phyloP scores from a whole-genome alignment of 176 grass and related monocot species.

The Raddia guianensis region DNA sequence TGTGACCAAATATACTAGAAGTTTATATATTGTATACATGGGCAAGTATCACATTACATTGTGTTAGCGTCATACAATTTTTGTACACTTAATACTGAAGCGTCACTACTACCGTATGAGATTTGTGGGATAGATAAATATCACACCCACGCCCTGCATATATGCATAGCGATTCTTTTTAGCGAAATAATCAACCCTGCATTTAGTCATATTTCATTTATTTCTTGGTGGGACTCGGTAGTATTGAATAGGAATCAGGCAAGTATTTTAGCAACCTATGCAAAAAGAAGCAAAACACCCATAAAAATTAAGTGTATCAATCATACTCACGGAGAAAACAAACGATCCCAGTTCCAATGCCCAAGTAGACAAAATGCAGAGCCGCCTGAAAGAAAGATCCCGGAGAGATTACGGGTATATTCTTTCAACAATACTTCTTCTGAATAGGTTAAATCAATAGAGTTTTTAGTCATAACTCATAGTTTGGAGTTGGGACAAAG shows the following conservation, averaged over 20 bases:
- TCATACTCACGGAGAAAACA: constrained; percentile 48
- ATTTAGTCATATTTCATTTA: neutral
- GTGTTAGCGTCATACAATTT: neutral
- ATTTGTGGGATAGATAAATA: neutral
- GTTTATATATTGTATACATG: constrained; percentile 3
- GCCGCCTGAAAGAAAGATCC: constrained; percentile 46
- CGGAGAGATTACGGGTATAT: neutral
- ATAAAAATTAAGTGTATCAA: constrained; percentile 3
- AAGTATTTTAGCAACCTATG: neutral
- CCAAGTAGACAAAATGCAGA: constrained; percentile 56
- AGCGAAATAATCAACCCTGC: too few species aligned
- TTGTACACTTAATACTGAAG: constrained; percentile 1
- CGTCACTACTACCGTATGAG: neutral
- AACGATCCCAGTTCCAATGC: constrained; percentile 35
- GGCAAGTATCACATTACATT: neutral
- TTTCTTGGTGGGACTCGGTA: neutral
- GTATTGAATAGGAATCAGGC: neutral
- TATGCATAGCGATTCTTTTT: too few species aligned
- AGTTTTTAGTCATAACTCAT: neutral
- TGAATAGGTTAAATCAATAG: neutral
- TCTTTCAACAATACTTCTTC: neutral
- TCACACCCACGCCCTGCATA: neutral
- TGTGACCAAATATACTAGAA: constrained; percentile 14
- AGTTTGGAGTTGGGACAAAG: neutral
- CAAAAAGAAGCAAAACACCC: neutral